These are phyloP conservation scores for Cercospora janseana DNA, from an alignment of 2,329 filamentous ascomycete species.

Conservation along the genomic window DNA sequence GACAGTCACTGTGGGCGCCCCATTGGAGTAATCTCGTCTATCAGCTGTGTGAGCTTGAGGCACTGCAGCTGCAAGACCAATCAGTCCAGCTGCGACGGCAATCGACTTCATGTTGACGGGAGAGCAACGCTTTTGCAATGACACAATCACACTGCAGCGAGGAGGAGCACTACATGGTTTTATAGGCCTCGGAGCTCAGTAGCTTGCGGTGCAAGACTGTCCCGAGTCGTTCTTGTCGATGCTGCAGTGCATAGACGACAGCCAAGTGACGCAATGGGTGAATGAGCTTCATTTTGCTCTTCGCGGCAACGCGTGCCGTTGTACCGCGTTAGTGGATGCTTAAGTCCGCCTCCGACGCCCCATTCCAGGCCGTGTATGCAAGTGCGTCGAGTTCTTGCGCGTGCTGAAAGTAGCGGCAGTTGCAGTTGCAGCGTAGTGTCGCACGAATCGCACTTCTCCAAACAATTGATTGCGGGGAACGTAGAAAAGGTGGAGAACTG, in stretches of 20 bases:
- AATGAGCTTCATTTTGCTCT: slow-evolving; percentile 1
- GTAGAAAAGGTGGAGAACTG: slow-evolving; percentile 7
- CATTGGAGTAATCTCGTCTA: not conserved
- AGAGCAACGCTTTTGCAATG: not conserved
- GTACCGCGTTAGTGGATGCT: too few species aligned
- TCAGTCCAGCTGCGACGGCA: slow-evolving; percentile 10
- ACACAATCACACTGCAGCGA: not conserved
- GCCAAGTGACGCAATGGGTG: slow-evolving; percentile 1
- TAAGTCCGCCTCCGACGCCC: too few species aligned
- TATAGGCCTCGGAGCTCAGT: slow-evolving; percentile 11
- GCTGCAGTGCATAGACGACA: not conserved
- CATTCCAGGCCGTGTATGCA: too few species aligned
- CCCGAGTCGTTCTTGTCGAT: slow-evolving; percentile 1
- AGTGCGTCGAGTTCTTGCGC: not conserved
- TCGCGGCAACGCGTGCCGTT: not conserved
- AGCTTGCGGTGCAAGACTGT: slow-evolving; percentile 3
- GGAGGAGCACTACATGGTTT: not conserved
- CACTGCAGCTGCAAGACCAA: slow-evolving; percentile 15
- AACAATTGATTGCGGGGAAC: not conserved
- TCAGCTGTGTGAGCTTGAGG: slow-evolving; percentile 5
- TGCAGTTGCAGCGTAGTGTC: slow-evolving; percentile 1
- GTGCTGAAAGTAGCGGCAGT: slow-evolving; percentile 5
- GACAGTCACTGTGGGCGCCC: slow-evolving; percentile 37
- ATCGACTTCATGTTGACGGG: slow-evolving; percentile 16
- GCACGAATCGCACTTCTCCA: not conserved